Evolutionary conservation across 2,329 filamentous ascomycete species (phyloP), one percentile per base, ranked within the genome.

Genomic region (Fusarium coffeatum): DNA sequence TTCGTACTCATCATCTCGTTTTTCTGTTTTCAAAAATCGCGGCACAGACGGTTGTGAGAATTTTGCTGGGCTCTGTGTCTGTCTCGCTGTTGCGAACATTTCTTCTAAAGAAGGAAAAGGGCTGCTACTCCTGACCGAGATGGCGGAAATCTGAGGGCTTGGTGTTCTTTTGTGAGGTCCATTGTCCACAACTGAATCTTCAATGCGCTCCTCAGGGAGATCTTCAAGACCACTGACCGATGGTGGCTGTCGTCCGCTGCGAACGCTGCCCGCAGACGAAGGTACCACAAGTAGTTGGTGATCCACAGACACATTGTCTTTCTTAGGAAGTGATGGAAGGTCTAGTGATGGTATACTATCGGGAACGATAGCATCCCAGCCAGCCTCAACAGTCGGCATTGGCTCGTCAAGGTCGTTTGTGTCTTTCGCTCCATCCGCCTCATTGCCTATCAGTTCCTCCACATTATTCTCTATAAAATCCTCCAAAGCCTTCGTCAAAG

Each of bases 221-320:
- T 79, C 74, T 20, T 69, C 64, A 41, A 79, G 78, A 41, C 78
- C 74, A 37, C 81, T 80, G 15, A 79, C 75, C 8, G 80, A 82
- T 59, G 86, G 84, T 6, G 83, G 82, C 60, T 88, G 87, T 16
- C 84, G 81, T 25, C 85, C 86, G 71, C 82, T 87, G 63, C 48
- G 79, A 68, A 80, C 74, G 69, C 82, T 87, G 62, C 79, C 80
- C 11, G 75, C 75, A 30, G 74, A 75, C 8, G 69, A 70, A 18
- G 69, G 64, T 6, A 73, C 66, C 8, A 48, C 22, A 27, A 66
- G 43, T 25, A 62, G 37, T 37, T 53, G 60, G 37, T 72, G 45
- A 11, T 63, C 67, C 34, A 55, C 34, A 12, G 42, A 13, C 46
- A 45, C 23, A 8, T 55, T 47, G 11, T 55, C 54, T 16, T 67